A percentile compares a stretch with the other conserved stretches of the same genome.
Conservation (phyloP, 768 basidiomycete genomes). For the Hemileccinum rubropunctum region DNA sequence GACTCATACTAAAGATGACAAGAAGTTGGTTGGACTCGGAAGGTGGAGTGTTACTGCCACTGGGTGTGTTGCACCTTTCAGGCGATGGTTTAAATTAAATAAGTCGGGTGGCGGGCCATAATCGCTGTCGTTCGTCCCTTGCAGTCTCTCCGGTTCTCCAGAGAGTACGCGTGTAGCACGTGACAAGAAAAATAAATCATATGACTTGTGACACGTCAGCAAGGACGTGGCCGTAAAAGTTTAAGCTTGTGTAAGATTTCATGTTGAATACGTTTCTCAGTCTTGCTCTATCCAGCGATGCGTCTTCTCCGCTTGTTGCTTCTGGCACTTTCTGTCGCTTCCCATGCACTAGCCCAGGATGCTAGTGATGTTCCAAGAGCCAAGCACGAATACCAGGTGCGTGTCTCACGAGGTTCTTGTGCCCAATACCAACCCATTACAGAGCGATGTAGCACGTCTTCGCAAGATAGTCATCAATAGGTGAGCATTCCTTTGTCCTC, state of each 20-base stretch:
- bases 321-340: slow-evolving; percentile 42
- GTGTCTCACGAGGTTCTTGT: slow-evolving; percentile 8
- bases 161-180: slow-evolving; percentile 7
- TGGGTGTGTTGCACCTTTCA: too few species aligned
- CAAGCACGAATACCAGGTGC: slow-evolving; percentile 72
- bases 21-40: too few species aligned
- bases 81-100: too few species aligned
- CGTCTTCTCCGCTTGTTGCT: slow-evolving; percentile 54
- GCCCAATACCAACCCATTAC: slow-evolving; percentile 5
- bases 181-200: slow-evolving; percentile 26
- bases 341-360: slow-evolving; percentile 50
- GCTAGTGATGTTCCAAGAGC: slow-evolving; percentile 41
- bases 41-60: too few species aligned
- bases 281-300: slow-evolving; percentile 40
- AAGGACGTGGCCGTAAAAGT: background rate
- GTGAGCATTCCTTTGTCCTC: slow-evolving; percentile 30
- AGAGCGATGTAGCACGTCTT: slow-evolving; percentile 93
- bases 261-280: background rate
- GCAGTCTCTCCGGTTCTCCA: too few species aligned
- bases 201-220: slow-evolving; percentile 53
- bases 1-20: too few species aligned
- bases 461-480: slow-evolving; percentile 93
- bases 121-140: too few species aligned
- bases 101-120: too few species aligned
- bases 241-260: too few species aligned